These are phyloP conservation scores for Dendrothele bispora DNA, from an alignment of 768 basidiomycete genomes.

Conservation along the genomic window DNA sequence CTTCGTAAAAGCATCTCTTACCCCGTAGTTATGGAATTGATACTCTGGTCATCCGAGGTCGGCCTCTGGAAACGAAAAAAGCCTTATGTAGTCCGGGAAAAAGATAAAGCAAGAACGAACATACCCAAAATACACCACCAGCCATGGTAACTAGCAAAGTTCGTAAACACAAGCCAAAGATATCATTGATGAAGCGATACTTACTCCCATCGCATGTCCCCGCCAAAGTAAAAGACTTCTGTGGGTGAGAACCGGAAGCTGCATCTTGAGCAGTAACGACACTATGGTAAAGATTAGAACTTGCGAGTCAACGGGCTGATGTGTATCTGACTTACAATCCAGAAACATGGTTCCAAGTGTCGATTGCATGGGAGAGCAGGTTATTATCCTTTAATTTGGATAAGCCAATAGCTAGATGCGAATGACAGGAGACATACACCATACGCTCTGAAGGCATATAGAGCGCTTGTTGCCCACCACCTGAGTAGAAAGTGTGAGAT, in stretches of 20 bases:
- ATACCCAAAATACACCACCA: slow-evolving; percentile 57
- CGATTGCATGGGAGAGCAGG: slow-evolving; percentile 42
- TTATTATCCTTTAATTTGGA: slow-evolving; percentile 26
- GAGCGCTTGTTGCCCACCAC: slow-evolving; percentile 55
- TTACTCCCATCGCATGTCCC: slow-evolving; percentile 46
- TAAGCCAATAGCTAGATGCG: not conserved
- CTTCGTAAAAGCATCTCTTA: slow-evolving; percentile 20
- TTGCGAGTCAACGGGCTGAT: not conserved
- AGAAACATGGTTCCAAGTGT: slow-evolving; percentile 49
- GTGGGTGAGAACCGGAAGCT: slow-evolving; percentile 31
- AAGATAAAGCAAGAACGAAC: not conserved
- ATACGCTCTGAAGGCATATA: slow-evolving; percentile 50
- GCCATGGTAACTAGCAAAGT: slow-evolving; percentile 44
- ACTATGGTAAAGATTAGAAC: slow-evolving; percentile 21
- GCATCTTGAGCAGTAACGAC: slow-evolving; percentile 43
- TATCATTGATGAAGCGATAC: slow-evolving; percentile 18
- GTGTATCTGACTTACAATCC: slow-evolving; percentile 35
- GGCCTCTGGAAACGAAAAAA: slow-evolving; percentile 36
- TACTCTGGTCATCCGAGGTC: slow-evolving; percentile 36
- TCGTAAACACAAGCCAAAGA: not conserved
- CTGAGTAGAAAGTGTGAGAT: slow-evolving; percentile 16
- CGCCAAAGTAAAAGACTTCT: slow-evolving; percentile 41
- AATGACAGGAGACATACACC: slow-evolving; percentile 11
- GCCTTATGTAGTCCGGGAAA: not conserved
- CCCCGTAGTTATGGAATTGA: slow-evolving; percentile 56